Conservation (phyloP, 2,329 filamentous ascomycete genomes). For the Aspergillus uvarum region DNA sequence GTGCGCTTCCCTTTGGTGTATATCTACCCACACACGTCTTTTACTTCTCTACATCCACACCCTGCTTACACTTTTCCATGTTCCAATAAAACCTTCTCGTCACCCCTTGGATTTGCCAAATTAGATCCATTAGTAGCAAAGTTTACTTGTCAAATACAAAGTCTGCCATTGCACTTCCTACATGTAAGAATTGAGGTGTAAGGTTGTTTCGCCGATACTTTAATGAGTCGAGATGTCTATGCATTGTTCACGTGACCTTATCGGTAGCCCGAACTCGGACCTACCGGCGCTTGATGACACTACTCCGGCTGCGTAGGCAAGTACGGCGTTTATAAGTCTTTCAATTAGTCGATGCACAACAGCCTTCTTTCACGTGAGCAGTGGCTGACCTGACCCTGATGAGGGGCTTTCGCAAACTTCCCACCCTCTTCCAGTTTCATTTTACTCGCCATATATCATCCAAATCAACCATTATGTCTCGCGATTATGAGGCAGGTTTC, state of each 20-base stretch:
- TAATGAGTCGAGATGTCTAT: neutral
- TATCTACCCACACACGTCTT: neutral
- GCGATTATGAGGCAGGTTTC: conserved; percentile 39
- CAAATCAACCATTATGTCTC: conserved; percentile 36
- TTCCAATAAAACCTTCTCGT: neutral
- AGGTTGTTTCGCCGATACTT: no score
- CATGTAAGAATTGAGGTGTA: no score
- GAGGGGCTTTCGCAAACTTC: conserved; percentile 27
- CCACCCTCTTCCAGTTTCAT: conserved; percentile 18
- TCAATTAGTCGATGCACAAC: neutral
- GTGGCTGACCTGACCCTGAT: conserved; percentile 24
- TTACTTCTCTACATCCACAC: neutral
- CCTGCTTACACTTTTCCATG: conserved; percentile 4
- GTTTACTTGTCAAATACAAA: neutral
- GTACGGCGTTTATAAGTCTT: neutral
- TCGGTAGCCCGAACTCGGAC: neutral
- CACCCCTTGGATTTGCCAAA: neutral
- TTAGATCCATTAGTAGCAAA: neutral
- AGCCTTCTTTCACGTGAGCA: conserved; percentile 8
- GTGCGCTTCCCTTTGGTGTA: neutral
- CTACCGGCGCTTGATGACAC: neutral
- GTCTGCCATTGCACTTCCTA: no score
- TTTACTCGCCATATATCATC: conserved; percentile 32
- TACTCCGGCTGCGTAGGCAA: neutral
- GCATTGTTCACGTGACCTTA: neutral